Percentiles rank a stretch among this genome's conserved stretches.
These are phyloP conservation scores for Aureobasidium musti DNA, from an alignment of 2,329 filamentous ascomycete genomes.

Conservation along the genomic window DNA sequence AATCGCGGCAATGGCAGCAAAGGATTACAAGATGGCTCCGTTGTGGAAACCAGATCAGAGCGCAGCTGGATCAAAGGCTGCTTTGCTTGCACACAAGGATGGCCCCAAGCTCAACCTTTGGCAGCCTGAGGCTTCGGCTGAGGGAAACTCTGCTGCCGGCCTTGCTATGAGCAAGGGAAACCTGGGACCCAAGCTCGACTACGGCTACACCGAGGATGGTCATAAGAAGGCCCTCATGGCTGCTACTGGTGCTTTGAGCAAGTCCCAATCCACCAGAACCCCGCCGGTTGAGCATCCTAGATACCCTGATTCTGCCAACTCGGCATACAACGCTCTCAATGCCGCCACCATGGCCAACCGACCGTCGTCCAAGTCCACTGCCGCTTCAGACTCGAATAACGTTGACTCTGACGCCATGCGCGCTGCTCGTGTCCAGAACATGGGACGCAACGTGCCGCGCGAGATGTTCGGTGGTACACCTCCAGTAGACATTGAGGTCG, in stretches of 20 bases:
- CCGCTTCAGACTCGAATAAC: conserved; percentile 23
- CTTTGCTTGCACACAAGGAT: conserved; percentile 63
- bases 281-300: conserved; percentile 46
- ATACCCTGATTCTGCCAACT: conserved; percentile 61
- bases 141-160: conserved; percentile 68
- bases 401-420: conserved; percentile 56
- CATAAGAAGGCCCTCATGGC: conserved; percentile 69
- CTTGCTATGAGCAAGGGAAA: conserved; percentile 63
- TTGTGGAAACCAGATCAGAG: conserved; percentile 65
- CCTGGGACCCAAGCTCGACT: conserved; percentile 50
- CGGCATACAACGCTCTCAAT: conserved; percentile 68
- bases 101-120: conserved; percentile 56
- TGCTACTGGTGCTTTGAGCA: conserved; percentile 73
- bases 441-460: conserved; percentile 66
- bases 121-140: conserved; percentile 52
- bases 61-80: conserved; percentile 71
- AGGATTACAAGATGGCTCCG: conserved; percentile 63
- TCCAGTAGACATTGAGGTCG: conserved; percentile 68
- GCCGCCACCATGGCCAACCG: conserved; percentile 70
- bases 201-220: conserved; percentile 53
- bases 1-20: conserved; percentile 60
- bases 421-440: conserved; percentile 63
- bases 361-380: conserved; percentile 37
- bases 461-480: conserved; percentile 79
- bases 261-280: conserved; percentile 66